Evolutionary conservation across 345 rosid species (phyloP), one percentile per base, ranked within the genome.

Genomic region (Kandelia obovata): DNA sequence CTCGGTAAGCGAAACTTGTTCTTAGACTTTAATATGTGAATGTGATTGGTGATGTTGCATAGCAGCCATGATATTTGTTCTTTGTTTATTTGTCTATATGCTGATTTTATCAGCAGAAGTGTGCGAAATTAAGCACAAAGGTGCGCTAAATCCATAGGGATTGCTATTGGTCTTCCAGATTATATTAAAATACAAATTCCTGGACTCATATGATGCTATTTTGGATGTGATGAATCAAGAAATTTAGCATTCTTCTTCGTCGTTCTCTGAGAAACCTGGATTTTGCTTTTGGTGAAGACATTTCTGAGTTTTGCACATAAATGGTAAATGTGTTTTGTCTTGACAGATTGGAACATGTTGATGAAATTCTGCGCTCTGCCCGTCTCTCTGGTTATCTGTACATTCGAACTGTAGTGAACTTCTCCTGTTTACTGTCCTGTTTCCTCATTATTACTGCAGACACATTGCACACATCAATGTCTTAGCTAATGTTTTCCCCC

Each of bases 321-420:
- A 37, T 19, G 25, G 25, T 37, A 47, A 52, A 26, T 37, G 17
- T 17, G 37, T 34, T 32, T 9, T 62, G 30, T 69, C 28, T 65
- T 28, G 47, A 46, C 81, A 95, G 99, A 85, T 81, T 92, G 86
- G 97, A 92, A 82, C 88, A 95, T 72, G 85, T 92, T 43, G 97
- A 87, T 82, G 97, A 90, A 83, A 84, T 92, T 75, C 76, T 95
- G 71, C 90, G 94, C 67, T 92, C 96, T 66, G 96, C 99, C 31
- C 92, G 90, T 65, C 78, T 90, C 68, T 83, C 93, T 65, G 97
- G 99, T 49, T 92, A 92, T 78, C 82, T 95, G 78, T 75, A 87
- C 68, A 90, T 92, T 31, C 77, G 99, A 74, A 87, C 91, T 8
- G 99, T 95, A 88, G 11, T 61, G 67, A 6, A 53, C 61, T 62